Evolutionary conservation across 2,329 filamentous ascomycete species (phyloP).

Genomic region (Polytolypa hystricis): DNA sequence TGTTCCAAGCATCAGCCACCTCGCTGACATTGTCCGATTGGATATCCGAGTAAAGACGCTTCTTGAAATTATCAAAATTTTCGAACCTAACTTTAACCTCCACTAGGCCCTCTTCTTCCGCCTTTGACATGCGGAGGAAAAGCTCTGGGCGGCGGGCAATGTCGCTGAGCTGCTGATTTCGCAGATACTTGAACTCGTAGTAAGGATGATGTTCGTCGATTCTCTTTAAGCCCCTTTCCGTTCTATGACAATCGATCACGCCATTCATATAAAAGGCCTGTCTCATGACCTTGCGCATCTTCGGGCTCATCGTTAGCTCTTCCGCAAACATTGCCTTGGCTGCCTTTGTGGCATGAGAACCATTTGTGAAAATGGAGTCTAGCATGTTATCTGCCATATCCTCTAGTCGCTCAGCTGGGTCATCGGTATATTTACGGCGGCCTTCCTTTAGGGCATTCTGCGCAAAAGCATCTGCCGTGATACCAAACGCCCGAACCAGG

Average conservation of each 20-base stretch:
- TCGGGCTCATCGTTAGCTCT: conserved; percentile 76
- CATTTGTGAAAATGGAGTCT: conserved; percentile 61
- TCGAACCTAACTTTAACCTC: conserved; percentile 73
- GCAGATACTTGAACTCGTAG: conserved; percentile 95
- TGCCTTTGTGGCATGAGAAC: conserved; percentile 62
- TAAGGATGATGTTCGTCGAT: conserved; percentile 94
- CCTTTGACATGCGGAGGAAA: conserved; percentile 94
- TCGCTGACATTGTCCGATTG: conserved; percentile 94
- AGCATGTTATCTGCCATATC: conserved; percentile 75
- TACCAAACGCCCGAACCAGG: conserved; percentile 80
- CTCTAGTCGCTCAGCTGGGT: conserved; percentile 66
- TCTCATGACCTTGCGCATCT: conserved; percentile 78
- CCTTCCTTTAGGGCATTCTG: conserved; percentile 73
- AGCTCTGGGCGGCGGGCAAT: conserved; percentile 76
- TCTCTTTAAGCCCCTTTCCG: conserved; percentile 83
- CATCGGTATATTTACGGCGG: conserved; percentile 72
- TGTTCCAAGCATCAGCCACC: conserved; percentile 89
- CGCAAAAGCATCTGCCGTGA: conserved; percentile 77
- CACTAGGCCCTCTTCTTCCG: conserved; percentile 84
- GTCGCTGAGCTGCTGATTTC: conserved; percentile 74
- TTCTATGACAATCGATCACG: conserved; percentile 75
- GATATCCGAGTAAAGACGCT: conserved; percentile 69
- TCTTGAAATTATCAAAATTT: conserved; percentile 63
- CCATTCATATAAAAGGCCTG: conserved; percentile 73
- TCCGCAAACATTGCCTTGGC: conserved; percentile 84